Evolutionary conservation across 805 yeast species (phyloP).

Genomic region (Yarrowia sp.): DNA sequence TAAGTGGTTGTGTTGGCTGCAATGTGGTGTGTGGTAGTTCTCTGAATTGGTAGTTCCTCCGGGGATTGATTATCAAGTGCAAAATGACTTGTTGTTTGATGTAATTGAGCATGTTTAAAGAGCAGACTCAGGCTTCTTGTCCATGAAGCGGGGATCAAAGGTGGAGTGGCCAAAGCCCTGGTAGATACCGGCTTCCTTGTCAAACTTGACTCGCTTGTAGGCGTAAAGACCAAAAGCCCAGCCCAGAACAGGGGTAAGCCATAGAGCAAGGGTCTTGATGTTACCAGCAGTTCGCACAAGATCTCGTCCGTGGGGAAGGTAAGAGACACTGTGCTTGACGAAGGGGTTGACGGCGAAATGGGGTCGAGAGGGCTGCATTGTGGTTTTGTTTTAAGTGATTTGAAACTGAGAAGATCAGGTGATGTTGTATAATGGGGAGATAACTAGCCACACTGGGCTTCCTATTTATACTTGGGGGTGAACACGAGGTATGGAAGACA

Average conservation of each 20-base stretch:
- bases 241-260: constrained; percentile 23
- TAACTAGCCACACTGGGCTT: constrained; percentile 4
- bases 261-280: background rate
- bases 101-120: constrained; percentile 9
- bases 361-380: constrained; percentile 25
- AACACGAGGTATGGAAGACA: background rate
- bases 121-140: constrained; percentile 16
- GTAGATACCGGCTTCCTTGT: constrained; percentile 18
- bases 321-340: constrained; percentile 16
- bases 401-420: constrained; percentile 4
- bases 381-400: background rate
- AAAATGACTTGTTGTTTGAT: constrained; percentile 13
- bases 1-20: background rate
- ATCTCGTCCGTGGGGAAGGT: background rate
- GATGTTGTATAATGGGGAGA: constrained; percentile 10
- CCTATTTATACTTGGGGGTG: constrained; percentile 21
- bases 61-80: constrained; percentile 3
- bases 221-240: constrained; percentile 24
- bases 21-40: background rate
- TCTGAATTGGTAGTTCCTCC: background rate
- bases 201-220: constrained; percentile 25
- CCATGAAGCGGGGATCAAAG: constrained; percentile 17
- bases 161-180: constrained; percentile 18
- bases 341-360: constrained; percentile 17
- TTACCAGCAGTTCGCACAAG: background rate